These are phyloP conservation scores for Podila epicladia DNA, from an alignment of 192 early-diverging fungal species.

Conservation along the genomic window DNA sequence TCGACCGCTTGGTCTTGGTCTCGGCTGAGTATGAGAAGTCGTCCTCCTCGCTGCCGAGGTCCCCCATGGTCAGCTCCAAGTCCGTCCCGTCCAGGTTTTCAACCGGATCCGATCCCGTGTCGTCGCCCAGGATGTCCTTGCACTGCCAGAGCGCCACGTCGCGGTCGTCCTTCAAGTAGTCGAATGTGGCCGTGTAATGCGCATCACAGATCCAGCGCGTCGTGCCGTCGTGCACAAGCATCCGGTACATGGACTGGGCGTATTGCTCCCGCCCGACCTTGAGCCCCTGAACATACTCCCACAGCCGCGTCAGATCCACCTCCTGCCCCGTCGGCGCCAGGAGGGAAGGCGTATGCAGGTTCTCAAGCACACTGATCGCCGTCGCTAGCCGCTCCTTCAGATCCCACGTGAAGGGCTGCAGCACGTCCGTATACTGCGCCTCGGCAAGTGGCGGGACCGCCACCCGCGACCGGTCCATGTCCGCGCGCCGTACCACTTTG, in stretches of 20 bases:
- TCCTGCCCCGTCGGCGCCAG: background rate
- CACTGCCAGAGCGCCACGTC: conserved; percentile 4
- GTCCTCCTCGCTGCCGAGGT: background rate
- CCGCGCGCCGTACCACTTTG: background rate
- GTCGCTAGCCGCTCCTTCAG: conserved; percentile 27
- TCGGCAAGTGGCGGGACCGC: conserved; percentile 14
- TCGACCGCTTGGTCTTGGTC: background rate
- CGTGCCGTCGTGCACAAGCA: conserved; percentile 16
- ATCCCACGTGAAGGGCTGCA: conserved; percentile 36
- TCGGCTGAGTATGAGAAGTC: background rate
- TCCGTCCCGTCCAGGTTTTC: background rate
- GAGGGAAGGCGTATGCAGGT: background rate
- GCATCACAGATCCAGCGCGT: conserved; percentile 19
- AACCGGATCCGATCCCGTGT: background rate
- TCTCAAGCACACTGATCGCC: conserved; percentile 13
- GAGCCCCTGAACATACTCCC: conserved; percentile 30
- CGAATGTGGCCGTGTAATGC: conserved; percentile 17
- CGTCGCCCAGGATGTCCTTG: conserved; percentile 17
- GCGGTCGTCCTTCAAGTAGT: conserved; percentile 9
- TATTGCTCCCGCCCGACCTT: background rate
- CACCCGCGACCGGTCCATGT: background rate
- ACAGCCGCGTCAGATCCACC: conserved; percentile 21
- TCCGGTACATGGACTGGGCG: conserved; percentile 14
- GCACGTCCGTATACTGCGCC: conserved; percentile 18
- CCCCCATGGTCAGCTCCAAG: background rate